Evolutionary conservation across 768 basidiomycete species (phyloP).

Genomic region (Rickenella mellea): DNA sequence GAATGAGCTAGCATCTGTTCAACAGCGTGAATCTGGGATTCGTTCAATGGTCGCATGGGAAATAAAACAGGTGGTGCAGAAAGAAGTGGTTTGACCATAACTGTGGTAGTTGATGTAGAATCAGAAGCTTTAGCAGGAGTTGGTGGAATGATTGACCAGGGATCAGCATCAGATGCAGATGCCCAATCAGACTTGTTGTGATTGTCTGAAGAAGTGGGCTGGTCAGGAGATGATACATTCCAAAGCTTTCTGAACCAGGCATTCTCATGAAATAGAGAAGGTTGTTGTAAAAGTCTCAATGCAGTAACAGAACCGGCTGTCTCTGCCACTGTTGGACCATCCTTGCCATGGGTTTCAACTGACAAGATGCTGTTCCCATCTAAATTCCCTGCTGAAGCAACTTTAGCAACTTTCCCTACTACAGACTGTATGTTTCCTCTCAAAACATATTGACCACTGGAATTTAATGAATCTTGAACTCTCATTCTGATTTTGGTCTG

Average conservation of each 20-base stretch:
- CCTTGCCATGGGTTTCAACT: slow-evolving; percentile 44
- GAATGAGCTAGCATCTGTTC: slow-evolving; percentile 26
- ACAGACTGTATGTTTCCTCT: slow-evolving; percentile 12
- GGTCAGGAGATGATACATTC: too few species aligned
- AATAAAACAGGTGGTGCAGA: too few species aligned
- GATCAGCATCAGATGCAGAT: slow-evolving; percentile 17
- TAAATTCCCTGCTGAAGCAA: slow-evolving; percentile 17
- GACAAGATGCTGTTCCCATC: slow-evolving; percentile 20
- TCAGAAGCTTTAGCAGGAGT: slow-evolving; percentile 11
- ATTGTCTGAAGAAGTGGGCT: too few species aligned
- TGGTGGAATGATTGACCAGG: slow-evolving; percentile 28
- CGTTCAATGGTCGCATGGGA: too few species aligned
- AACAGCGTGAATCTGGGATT: slow-evolving; percentile 28
- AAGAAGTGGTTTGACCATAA: too few species aligned
- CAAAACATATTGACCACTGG: slow-evolving; percentile 15
- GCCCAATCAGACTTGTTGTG: too few species aligned
- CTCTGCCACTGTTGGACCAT: slow-evolving; percentile 52
- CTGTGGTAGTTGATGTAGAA: slow-evolving; percentile 10
- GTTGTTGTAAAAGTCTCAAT: slow-evolving; percentile 26
- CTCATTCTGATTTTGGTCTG: slow-evolving; percentile 14
- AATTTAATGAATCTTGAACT: slow-evolving; percentile 14
- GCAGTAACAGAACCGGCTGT: slow-evolving; percentile 23
- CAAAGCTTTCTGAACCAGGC: slow-evolving; percentile 31
- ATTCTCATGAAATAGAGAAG: slow-evolving; percentile 16
- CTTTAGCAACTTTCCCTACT: slow-evolving; percentile 9